Percentiles rank a stretch among this genome's conserved stretches.
Evolutionary conservation across 805 yeast species (phyloP).

Genomic region (Yamadazyma kitorensis): DNA sequence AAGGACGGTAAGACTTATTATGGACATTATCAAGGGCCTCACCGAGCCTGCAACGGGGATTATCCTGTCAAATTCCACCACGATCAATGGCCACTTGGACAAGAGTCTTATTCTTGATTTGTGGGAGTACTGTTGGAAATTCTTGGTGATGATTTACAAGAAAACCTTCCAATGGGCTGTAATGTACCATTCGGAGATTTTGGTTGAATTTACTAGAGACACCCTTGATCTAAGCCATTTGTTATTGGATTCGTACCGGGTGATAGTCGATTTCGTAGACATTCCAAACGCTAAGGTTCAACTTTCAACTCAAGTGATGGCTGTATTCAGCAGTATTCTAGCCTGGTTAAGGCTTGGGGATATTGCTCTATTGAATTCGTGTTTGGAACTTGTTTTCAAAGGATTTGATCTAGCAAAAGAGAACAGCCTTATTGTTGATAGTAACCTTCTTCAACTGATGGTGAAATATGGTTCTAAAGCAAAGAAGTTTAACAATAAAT

Average conservation of each 20-base stretch:
- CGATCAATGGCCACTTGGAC: background rate
- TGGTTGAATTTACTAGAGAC: slow-evolving; percentile 84
- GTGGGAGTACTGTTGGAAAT: slow-evolving; percentile 75
- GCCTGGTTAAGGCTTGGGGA: slow-evolving; percentile 86
- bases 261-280: slow-evolving; percentile 1
- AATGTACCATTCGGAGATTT: slow-evolving; percentile 48
- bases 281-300: slow-evolving; percentile 12
- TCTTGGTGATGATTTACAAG: slow-evolving; percentile 63
- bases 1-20: slow-evolving; percentile 65
- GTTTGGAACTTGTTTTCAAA: slow-evolving; percentile 66
- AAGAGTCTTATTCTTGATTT: slow-evolving; percentile 23
- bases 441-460: slow-evolving; percentile 51
- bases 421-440: slow-evolving; percentile 49
- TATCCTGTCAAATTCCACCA: slow-evolving; percentile 16
- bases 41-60: slow-evolving; percentile 66
- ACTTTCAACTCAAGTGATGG: slow-evolving; percentile 32
- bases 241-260: slow-evolving; percentile 56
- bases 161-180: slow-evolving; percentile 77
- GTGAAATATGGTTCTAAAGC: slow-evolving; percentile 66
- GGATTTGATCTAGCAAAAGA: slow-evolving; percentile 65
- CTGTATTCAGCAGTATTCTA: slow-evolving; percentile 65
- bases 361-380: slow-evolving; percentile 63
- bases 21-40: slow-evolving; percentile 66
- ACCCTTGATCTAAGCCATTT: slow-evolving; percentile 73
- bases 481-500: slow-evolving; percentile 64